A percentile compares a stretch with the other conserved stretches of the same genome.
phyloP scores from a whole-genome alignment of 352 stramenopile genomes.

The Sclerospora graminicola region DNA sequence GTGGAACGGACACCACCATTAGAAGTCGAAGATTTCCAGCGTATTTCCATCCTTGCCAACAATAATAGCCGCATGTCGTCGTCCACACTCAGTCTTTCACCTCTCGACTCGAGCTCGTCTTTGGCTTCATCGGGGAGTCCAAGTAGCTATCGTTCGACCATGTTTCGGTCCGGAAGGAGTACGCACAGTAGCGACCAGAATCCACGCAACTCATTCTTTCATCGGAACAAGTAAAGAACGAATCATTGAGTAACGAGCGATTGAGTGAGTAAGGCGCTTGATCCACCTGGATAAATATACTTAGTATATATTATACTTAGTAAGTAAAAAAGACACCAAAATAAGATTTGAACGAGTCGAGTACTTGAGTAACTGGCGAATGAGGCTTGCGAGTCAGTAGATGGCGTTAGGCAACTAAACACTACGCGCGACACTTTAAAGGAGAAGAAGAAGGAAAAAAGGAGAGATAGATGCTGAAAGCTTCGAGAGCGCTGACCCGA shows the following conservation, averaged over 20 bases:
- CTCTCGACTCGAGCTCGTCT: conserved; percentile 31
- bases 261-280: neutral
- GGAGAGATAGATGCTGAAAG: no score
- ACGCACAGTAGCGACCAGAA: conserved; percentile 26
- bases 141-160: conserved; percentile 32
- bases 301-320: no score
- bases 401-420: no score
- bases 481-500: no score
- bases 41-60: conserved; percentile 56
- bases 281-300: no score
- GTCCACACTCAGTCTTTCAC: conserved; percentile 44
- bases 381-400: no score
- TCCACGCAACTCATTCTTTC: conserved; percentile 49
- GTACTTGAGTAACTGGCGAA: no score
- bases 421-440: no score
- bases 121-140: conserved; percentile 24
- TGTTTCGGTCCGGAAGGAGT: conserved; percentile 40
- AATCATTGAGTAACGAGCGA: neutral
- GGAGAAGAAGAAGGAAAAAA: no score
- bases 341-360: no score
- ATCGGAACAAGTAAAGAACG: conserved; percentile 45
- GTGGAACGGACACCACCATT: conserved; percentile 29
- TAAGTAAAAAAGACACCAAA: no score
- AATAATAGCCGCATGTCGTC: conserved; percentile 25
- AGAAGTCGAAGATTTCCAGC: conserved; percentile 58